Base-by-base conservation (phyloP, 2,329 filamentous ascomycete species). In the Aureobasidium namibiae region DNA sequence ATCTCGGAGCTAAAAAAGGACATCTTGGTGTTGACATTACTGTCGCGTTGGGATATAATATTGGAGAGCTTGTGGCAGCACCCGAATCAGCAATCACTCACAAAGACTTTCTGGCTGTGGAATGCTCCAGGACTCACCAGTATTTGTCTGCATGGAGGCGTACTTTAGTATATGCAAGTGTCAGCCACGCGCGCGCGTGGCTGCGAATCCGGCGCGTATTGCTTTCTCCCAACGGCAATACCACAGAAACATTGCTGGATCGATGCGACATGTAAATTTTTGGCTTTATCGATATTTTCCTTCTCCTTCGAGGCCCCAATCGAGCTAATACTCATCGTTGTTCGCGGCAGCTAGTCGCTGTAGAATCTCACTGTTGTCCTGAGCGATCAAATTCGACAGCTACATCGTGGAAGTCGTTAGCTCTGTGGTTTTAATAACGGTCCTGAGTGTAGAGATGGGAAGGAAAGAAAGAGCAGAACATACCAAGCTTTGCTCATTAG, bases 21-120 rank as follows among this genome's bases (percentile, higher is more conserved):
- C 23, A 45, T 24, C 1, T 26, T 14, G 23, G 16, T 45, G 23
- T 24, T 38, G 31, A 26, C 23, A 11, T 65, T 66, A 42, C 68
- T 73, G 63, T 75, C 73, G 16, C 64, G 65, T 61, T 74, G 72
- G 2, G 70, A 72, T n/a, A 75, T 73, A 1, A 72, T 66, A 54
- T 76, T 72, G 8, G 34, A 39, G 9, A 29, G 33, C 23, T 39
- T n/a, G 9, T 18, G 10, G 4, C 7, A 5, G 23, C n/a, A n/a
- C n/a, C 14, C 18, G 7, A 14, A 18, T 48, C 45, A 48, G 42
- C 21, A 42, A 14, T 7, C 21, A 7, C 11, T 16, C n/a, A n/a
- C 3, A 4, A 2, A 14, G 11, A 5, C 21, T 42, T 1, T 42
- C 14, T 24, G 1, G 4, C 21, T 14, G 3, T 23, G 21, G 16